Evolutionary conservation across 139 green algal species (phyloP).

Genomic region (Chlamydomonas applanata): DNA sequence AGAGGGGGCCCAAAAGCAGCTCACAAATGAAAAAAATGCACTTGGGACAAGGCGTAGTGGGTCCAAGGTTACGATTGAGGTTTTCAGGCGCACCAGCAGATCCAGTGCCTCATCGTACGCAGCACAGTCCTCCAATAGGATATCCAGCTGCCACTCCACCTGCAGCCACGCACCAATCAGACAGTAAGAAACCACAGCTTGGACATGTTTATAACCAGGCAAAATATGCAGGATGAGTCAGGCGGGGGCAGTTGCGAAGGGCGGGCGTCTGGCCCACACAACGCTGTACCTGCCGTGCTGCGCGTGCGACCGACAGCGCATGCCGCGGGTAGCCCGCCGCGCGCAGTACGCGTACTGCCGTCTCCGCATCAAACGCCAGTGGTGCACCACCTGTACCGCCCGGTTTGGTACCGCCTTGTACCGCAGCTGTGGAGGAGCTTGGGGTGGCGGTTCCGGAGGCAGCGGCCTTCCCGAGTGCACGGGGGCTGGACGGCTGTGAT

Average conservation of each 20-base stretch:
- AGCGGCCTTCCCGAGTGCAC: not conserved
- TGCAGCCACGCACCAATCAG: too few relatives aligned
- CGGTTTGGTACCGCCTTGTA: not conserved
- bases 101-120: conserved; percentile 75
- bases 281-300: conserved; percentile 44
- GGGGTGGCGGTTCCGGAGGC: not conserved
- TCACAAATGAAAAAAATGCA: too few relatives aligned
- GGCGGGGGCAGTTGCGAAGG: too few relatives aligned
- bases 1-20: too few relatives aligned
- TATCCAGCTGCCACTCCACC: conserved; percentile 71
- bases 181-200: too few relatives aligned
- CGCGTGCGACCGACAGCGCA: conserved; percentile 79
- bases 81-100: conserved; percentile 44
- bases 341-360: conserved; percentile 81
- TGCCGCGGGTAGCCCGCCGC: conserved; percentile 86
- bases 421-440: not conserved
- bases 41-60: too few relatives aligned
- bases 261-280: too few relatives aligned
- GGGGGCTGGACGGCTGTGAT: not conserved
- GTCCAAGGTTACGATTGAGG: too few relatives aligned
- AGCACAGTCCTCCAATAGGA: conserved; percentile 85
- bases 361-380: conserved; percentile 80
- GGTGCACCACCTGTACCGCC: not conserved
- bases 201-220: too few relatives aligned
- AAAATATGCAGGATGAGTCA: too few relatives aligned